These are phyloP conservation scores for Tetradesmus obliquus DNA, from an alignment of 139 green algal species.

Conservation along the genomic window DNA sequence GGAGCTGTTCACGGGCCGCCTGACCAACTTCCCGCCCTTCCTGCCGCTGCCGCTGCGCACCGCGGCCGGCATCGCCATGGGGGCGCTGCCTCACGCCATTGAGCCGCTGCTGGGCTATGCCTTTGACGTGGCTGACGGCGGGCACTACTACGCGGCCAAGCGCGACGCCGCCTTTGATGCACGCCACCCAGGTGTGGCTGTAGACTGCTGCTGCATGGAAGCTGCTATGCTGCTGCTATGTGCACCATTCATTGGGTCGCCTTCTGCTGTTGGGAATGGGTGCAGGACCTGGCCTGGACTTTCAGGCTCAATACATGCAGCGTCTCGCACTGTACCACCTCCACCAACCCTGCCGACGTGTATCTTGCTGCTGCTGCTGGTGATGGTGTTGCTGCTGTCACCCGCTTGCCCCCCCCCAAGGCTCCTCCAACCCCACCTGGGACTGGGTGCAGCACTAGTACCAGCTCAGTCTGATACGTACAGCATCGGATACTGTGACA, in stretches of 20 bases:
- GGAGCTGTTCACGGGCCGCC: conserved; percentile 38
- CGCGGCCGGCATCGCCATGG: conserved; percentile 38
- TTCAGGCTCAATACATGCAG: no score
- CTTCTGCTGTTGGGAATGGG: no score
- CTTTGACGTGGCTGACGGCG: conserved; percentile 41
- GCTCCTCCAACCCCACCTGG: conserved; percentile 17
- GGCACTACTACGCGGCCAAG: conserved; percentile 44
- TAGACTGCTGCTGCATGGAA: not conserved
- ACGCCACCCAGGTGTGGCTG: conserved; percentile 23
- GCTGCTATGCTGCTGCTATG: not conserved
- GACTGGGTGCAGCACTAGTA: no score
- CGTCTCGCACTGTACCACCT: no score
- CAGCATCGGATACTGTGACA: no score
- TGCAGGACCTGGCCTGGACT: no score
- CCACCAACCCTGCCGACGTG: not conserved
- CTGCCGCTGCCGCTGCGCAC: not conserved
- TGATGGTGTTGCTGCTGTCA: not conserved
- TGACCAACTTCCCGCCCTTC: conserved; percentile 43
- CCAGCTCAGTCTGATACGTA: no score
- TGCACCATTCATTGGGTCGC: no score
- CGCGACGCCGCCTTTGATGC: conserved; percentile 15
- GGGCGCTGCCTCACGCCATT: conserved; percentile 36
- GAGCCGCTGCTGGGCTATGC: conserved; percentile 34
- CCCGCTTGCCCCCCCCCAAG: not conserved
- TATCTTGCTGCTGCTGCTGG: not conserved